Percentiles rank a stretch among this genome's conserved stretches.
Conservation (phyloP, 805 yeast species). For the Ogataea degrootiae region DNA sequence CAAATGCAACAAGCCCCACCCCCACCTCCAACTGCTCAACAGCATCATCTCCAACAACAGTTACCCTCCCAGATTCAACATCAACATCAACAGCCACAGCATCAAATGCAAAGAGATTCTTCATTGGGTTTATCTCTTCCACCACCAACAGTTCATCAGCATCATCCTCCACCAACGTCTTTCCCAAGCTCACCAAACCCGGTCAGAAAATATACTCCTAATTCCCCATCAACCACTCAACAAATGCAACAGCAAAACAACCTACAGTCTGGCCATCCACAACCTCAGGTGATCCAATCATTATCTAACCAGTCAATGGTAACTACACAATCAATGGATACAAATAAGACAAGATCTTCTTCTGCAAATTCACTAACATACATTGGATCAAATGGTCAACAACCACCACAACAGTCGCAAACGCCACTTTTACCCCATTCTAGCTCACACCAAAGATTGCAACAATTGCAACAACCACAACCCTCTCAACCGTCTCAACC, state of each 20-base stretch:
- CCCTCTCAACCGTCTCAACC: slow-evolving; percentile 9
- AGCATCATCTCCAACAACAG: background rate
- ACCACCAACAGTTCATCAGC: no score
- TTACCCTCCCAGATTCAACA: background rate
- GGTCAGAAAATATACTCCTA: no score
- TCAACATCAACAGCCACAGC: background rate
- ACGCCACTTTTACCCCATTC: no score
- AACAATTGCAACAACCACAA: slow-evolving; percentile 7
- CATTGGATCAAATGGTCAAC: background rate
- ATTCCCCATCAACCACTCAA: no score
- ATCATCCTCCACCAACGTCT: no score
- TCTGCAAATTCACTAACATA: background rate
- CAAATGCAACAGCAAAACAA: background rate
- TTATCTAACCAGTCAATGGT: no score
- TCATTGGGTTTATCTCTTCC: no score
- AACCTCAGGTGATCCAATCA: no score
- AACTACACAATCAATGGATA: no score
- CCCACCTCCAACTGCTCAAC: slow-evolving; percentile 2
- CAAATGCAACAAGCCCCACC: slow-evolving; percentile 3
- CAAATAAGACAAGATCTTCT: background rate
- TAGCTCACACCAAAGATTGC: background rate
- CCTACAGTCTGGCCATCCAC: no score
- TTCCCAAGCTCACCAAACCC: no score
- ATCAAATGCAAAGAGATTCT: background rate
- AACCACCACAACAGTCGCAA: background rate